Percentiles rank a stretch among this genome's conserved stretches.
Evolutionary conservation across 371 early-diverging fungal genomes (phyloP).

Genomic region (Actinomortierella wolfii): DNA sequence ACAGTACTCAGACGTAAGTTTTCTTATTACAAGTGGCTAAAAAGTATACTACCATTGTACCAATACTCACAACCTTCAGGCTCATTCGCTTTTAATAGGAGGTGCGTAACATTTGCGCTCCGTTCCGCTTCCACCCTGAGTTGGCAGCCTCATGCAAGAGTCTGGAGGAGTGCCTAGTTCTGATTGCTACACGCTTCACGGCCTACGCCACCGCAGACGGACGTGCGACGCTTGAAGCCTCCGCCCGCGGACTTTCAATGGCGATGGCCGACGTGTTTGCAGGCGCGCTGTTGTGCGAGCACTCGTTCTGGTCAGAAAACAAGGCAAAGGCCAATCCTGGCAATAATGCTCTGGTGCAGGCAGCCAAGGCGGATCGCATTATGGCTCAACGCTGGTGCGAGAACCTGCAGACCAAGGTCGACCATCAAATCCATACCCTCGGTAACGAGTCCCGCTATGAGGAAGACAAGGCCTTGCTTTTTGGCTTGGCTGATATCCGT

Average conservation of each 20-base stretch:
- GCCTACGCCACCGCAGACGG: constrained; percentile 34
- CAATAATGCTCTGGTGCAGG: constrained; percentile 3
- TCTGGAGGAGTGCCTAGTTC: constrained; percentile 28
- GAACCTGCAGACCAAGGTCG: constrained; percentile 22
- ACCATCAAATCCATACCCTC: constrained; percentile 25
- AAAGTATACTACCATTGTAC: constrained; percentile 1
- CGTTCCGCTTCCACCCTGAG: constrained; percentile 16
- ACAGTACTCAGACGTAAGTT: constrained; percentile 48
- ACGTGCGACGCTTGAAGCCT: constrained; percentile 47
- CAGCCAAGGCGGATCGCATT: constrained; percentile 23
- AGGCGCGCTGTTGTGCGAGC: constrained; percentile 55
- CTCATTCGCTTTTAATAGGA: constrained; percentile 18
- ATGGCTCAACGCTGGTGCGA: constrained; percentile 39
- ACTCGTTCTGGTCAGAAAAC: constrained; percentile 52
- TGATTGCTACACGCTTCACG: constrained; percentile 30
- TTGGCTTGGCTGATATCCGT: constrained; percentile 23
- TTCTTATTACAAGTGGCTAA: not conserved
- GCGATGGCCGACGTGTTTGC: constrained; percentile 55
- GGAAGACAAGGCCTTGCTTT: constrained; percentile 41
- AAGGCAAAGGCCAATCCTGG: constrained; percentile 17
- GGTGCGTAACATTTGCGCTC: constrained; percentile 19
- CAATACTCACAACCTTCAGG: constrained; percentile 7
- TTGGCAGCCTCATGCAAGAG: constrained; percentile 32
- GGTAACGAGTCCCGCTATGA: constrained; percentile 23
- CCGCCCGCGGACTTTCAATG: constrained; percentile 58